Evolutionary conservation across 495 filamentous ascomycete genomes (phyloP), one percentile per base, ranked within the genome.

Genomic region (Letharia columbiana): DNA sequence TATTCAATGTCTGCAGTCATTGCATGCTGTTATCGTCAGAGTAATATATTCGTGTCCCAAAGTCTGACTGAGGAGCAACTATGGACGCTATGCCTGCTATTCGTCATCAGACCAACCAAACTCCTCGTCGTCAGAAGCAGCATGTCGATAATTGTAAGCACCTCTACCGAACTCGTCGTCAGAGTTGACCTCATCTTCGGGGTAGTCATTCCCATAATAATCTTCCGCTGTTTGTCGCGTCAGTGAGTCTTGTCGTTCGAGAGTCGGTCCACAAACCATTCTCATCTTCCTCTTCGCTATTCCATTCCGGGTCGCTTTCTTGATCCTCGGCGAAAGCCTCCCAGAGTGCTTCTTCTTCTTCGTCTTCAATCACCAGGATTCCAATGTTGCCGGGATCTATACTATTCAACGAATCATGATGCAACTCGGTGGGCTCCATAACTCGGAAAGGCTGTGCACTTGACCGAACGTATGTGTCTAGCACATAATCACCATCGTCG

Each of bases 171-270:
- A 76, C 64, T 88, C 84, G 62, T 87, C 85, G 35, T 83, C 81
- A 33, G 77, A 80, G 15, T 78, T 81, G 9, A 86, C 69, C 62
- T 89, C 86, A 60, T 89, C 86, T 61, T 89, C 86, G 0, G 86
- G 86, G 67, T 89, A 89, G 66, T 89, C 86, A 66, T 86, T 86
- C 62, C 80, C 84, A 59, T 86, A 85, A 70, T 82, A 85, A 67
- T 85, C 82, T 69, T 89, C 86, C 20, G 86, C 86, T 84, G 72
- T 67, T 50, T n/a, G 59, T 35, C 20, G 6, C 17, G n/a, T 63
- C 73, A 64, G 59, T 66, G 47, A 45, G 35, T 18, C 52, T 59
- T 41, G 62, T 50, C 62, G 64, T 47, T n/a, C 28, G 12, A 41
- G 41, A 20, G 42, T 37, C 15, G 40, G 3, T 40, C n/a, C 47